Evolutionary conservation across 78 protist genomes (phyloP).

Genomic region (Acrasis kona): DNA sequence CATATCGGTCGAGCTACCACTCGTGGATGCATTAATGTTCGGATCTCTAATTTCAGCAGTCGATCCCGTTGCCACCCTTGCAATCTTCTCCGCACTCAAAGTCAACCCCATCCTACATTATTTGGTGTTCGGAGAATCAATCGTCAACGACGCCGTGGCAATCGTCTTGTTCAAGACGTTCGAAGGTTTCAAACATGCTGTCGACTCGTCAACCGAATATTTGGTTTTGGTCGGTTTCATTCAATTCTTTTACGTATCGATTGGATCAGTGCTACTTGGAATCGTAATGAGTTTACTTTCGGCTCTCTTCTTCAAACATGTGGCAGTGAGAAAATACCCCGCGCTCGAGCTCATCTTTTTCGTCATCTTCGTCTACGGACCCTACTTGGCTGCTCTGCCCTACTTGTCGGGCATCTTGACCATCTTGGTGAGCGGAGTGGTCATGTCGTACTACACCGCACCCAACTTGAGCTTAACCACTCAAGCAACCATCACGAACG

Average conservation of each 20-base stretch:
- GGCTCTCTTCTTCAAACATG: conserved; percentile 27
- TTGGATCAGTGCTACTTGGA: conserved; percentile 46
- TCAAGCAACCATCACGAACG: background rate
- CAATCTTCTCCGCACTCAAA: conserved; percentile 65
- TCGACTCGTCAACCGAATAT: background rate
- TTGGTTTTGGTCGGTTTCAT: conserved; percentile 9
- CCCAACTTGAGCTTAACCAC: conserved; percentile 11
- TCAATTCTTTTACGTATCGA: conserved; percentile 26
- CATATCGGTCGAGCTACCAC: background rate
- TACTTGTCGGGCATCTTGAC: conserved; percentile 27
- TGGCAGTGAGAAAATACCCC: background rate
- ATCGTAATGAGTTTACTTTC: background rate
- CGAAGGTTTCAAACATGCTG: background rate
- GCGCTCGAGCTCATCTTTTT: conserved; percentile 10
- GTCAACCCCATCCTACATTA: conserved; percentile 65
- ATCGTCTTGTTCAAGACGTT: conserved; percentile 56
- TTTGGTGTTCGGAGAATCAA: conserved; percentile 83
- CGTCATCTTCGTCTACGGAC: background rate
- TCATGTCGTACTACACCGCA: background rate
- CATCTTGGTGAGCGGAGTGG: conserved; percentile 17
- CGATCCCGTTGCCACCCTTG: conserved; percentile 89
- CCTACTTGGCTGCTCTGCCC: conserved; percentile 25
- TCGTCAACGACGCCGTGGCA: conserved; percentile 84
- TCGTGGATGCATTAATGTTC: conserved; percentile 29
- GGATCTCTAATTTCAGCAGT: conserved; percentile 79